Percentiles rank a stretch among this genome's conserved stretches.
These are phyloP conservation scores for Penicillium desertorum DNA, from an alignment of 495 filamentous ascomycete genomes.

Conservation along the genomic window DNA sequence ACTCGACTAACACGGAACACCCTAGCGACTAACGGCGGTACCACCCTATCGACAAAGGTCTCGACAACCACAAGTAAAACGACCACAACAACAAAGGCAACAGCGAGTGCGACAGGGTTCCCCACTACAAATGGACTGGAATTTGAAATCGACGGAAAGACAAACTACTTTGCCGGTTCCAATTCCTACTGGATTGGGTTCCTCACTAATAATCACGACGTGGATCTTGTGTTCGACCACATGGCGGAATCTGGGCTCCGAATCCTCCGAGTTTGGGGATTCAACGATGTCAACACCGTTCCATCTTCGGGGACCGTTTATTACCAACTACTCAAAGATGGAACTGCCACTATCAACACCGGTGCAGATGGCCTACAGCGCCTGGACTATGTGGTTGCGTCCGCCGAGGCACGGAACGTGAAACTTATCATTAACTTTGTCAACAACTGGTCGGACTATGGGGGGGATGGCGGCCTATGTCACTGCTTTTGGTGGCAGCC, in stretches of 20 bases:
- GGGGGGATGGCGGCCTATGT: conserved; percentile 65
- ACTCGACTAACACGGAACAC: background rate
- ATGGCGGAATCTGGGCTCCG: conserved; percentile 57
- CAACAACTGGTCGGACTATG: conserved; percentile 63
- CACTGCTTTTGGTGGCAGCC: conserved; percentile 57
- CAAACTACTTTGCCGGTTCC: conserved; percentile 64
- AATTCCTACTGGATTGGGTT: conserved; percentile 77
- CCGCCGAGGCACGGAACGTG: conserved; percentile 55
- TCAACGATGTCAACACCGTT: conserved; percentile 59
- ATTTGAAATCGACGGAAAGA: conserved; percentile 63
- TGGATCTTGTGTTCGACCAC: conserved; percentile 57
- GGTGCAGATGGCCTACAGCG: conserved; percentile 64
- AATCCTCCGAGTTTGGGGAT: conserved; percentile 71
- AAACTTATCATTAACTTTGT: conserved; percentile 62
- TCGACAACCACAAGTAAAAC: conserved; percentile 8
- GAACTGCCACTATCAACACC: conserved; percentile 62
- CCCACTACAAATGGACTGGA: conserved; percentile 52
- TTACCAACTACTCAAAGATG: conserved; percentile 57
- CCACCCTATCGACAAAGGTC: conserved; percentile 3
- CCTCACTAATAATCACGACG: conserved; percentile 61
- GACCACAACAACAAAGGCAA: conserved; percentile 12
- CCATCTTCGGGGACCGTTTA: conserved; percentile 53
- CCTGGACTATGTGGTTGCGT: conserved; percentile 65
- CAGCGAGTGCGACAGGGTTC: conserved; percentile 37
- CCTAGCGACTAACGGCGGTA: background rate